These are phyloP conservation scores for Penicillium canescens DNA, from an alignment of 495 filamentous ascomycete species.

Conservation along the genomic window DNA sequence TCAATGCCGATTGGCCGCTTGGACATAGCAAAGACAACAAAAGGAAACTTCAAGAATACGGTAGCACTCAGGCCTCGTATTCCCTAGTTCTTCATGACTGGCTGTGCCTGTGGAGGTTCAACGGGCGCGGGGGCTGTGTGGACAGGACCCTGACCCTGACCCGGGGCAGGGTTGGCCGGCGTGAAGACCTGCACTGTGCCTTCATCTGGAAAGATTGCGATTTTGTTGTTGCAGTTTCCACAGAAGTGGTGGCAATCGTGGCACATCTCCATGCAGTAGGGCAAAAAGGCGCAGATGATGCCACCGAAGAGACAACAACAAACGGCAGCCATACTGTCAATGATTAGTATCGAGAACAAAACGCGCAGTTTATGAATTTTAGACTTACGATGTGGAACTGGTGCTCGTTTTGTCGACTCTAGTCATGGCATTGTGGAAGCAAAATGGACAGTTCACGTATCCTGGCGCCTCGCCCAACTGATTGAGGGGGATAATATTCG, in stretches of 20 bases:
- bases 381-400: conserved; percentile 12
- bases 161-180: neutral
- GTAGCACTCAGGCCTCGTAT: no score
- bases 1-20: no score
- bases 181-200: conserved; percentile 6
- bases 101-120: conserved; percentile 8
- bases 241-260: conserved; percentile 21
- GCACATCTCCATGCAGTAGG: conserved; percentile 19
- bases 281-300: conserved; percentile 16
- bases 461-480: conserved; percentile 10
- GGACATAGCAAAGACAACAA: no score
- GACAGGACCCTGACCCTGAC: neutral
- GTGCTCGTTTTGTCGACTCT: conserved; percentile 15
- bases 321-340: conserved; percentile 11
- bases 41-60: no score
- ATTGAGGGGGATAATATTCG: neutral
- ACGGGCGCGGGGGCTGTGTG: conserved; percentile 3
- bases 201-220: conserved; percentile 13
- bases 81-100: conserved; percentile 4
- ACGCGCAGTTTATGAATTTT: no score
- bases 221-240: conserved; percentile 5
- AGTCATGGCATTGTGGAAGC: conserved; percentile 9
- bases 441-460: conserved; percentile 15
- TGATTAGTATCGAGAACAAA: neutral
- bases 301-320: conserved; percentile 20